Conservation (phyloP, 441 rosid genomes). For the Aleurites moluccanus region DNA sequence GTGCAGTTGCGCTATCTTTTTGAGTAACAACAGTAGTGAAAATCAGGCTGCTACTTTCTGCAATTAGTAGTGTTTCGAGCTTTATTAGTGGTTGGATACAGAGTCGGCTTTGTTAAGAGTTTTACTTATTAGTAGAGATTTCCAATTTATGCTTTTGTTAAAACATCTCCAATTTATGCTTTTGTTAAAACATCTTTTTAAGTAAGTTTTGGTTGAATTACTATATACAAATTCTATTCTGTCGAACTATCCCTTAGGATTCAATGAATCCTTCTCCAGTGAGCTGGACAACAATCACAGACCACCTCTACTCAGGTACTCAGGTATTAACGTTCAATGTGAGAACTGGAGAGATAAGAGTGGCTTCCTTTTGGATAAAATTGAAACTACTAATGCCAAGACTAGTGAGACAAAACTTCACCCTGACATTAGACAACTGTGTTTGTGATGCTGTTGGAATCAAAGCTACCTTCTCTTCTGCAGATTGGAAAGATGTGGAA, state of each 20-base stretch:
- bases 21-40: constrained; percentile 20
- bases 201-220: constrained; percentile 11
- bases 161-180: no score
- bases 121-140: neutral
- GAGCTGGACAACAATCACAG: no score
- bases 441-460: constrained; percentile 10
- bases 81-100: constrained; percentile 3
- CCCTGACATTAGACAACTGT: neutral
- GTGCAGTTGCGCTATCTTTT: no score
- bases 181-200: constrained; percentile 2
- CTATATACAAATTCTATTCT: neutral
- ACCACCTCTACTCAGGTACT: no score
- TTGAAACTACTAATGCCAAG: constrained; percentile 9
- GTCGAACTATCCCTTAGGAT: no score
- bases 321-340: constrained; percentile 45
- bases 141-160: constrained; percentile 12
- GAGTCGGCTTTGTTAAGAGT: constrained; percentile 19
- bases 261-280: no score
- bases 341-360: constrained; percentile 47
- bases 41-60: constrained; percentile 15
- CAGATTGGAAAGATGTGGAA: neutral
- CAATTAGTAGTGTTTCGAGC: constrained; percentile 22
- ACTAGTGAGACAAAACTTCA: neutral
- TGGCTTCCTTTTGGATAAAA: constrained; percentile 31
- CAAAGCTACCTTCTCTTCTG: constrained; percentile 12